Conservation (phyloP, 495 filamentous ascomycete genomes). For the Xylaria longipes region DNA sequence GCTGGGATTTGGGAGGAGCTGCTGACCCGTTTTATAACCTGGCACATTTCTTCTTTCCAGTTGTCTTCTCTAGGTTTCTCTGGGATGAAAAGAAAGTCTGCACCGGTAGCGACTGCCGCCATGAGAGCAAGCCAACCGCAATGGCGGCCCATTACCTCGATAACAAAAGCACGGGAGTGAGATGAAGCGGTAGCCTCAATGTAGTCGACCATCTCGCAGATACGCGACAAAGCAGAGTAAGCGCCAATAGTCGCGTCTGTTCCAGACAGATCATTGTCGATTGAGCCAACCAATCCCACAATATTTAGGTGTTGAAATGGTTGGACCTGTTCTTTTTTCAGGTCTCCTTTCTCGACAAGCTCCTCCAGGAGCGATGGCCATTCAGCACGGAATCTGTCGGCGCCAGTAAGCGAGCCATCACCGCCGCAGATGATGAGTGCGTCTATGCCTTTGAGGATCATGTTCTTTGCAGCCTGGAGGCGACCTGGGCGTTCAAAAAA, state of each 20-base stretch:
- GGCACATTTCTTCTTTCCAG: slow-evolving; percentile 91
- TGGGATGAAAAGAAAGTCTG: slow-evolving; percentile 96
- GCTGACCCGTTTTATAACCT: slow-evolving; percentile 76
- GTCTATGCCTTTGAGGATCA: slow-evolving; percentile 91
- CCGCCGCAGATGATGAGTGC: slow-evolving; percentile 96
- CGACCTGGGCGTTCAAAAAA: slow-evolving; percentile 89
- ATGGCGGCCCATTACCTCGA: slow-evolving; percentile 99
- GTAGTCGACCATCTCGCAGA: slow-evolving; percentile 93
- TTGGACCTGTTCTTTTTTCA: slow-evolving; percentile 70
- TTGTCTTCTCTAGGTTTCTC: slow-evolving; percentile 88
- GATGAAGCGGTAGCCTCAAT: slow-evolving; percentile 96
- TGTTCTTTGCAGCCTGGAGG: slow-evolving; percentile 85
- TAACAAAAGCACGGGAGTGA: slow-evolving; percentile 97
- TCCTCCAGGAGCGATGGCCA: slow-evolving; percentile 89
- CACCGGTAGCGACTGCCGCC: slow-evolving; percentile 93
- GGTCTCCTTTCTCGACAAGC: slow-evolving; percentile 71
- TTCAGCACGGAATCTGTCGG: slow-evolving; percentile 89
- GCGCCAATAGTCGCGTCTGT: slow-evolving; percentile 98
- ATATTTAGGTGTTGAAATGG: slow-evolving; percentile 88
- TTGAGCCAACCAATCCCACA: slow-evolving; percentile 93
- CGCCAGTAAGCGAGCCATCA: slow-evolving; percentile 96
- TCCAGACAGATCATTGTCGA: slow-evolving; percentile 97
- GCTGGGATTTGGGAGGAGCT: background rate
- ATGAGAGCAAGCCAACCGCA: slow-evolving; percentile 98
- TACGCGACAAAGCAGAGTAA: slow-evolving; percentile 88